Evolutionary conservation across 495 filamentous ascomycete genomes (phyloP), one percentile per base, ranked within the genome.

Genomic region (Penicillium mononematosum): DNA sequence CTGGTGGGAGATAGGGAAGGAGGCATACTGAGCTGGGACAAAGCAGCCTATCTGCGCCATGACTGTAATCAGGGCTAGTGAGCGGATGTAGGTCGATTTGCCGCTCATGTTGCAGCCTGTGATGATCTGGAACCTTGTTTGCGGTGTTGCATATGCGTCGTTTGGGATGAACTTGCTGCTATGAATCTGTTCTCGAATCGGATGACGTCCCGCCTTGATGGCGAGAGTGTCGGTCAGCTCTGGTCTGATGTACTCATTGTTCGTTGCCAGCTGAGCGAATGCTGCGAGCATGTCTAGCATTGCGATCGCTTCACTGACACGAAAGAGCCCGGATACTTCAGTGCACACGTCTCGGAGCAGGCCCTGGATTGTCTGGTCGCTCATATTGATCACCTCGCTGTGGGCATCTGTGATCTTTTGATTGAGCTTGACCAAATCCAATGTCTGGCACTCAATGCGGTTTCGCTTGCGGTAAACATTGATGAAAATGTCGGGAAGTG

Each of bases 31-130:
- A 8, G 92, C 94, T 4, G 94, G 94, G 4, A 97, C 87, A 70
- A 94, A 98, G 61, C 85, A 90, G 27, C 94, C 94, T 56, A 95
- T 85, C 63, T 98, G 94, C 5, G 91, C 90, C 90, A 98, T 94
- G 47, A 98, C 82, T 27, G 86, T 82, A 69, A 93, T 85, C 10
- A 98, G 75, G 17, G 93, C 91, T 41, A 96, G 77, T 7, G 85
- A 87, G 56, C 90, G 86, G 65, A 98, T 96, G 73, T 95, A 98
- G 0, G 93, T 98, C 58, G 90, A 91, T 67, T 96, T 97, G n/a
- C 94, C 94, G 63, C 91, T 95, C 95, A 97, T 98, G 70, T 98
- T 98, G 71, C 91, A 94, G 41, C 94, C 94, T 6, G 94, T 96
- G 65, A 98, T 87, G 58, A 98, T 89, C 58, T 96, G 91, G 69